These are phyloP conservation scores for Rhizopogon vesiculosus DNA, from an alignment of 768 basidiomycete species.

Conservation along the genomic window DNA sequence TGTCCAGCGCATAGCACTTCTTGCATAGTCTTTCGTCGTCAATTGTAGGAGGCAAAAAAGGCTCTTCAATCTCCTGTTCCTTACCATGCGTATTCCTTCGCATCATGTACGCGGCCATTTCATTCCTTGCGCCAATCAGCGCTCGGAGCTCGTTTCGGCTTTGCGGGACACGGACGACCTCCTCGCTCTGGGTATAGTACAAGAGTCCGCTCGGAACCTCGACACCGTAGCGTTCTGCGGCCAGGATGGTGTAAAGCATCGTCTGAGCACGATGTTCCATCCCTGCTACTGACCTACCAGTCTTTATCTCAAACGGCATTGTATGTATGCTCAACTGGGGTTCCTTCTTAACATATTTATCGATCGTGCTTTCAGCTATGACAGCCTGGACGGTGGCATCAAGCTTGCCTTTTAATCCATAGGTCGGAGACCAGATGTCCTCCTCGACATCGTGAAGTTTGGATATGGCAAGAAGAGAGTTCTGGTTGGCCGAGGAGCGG, in stretches of 20 bases:
- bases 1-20: conserved; percentile 76
- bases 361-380: conserved; percentile 42
- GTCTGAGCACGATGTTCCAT: conserved; percentile 98
- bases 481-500: conserved; percentile 43
- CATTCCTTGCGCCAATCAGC: conserved; percentile 78
- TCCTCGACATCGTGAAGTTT: conserved; percentile 88
- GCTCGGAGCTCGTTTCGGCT: conserved; percentile 80
- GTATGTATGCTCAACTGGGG: conserved; percentile 19
- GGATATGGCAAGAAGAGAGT: conserved; percentile 64
- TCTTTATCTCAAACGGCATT: conserved; percentile 95
- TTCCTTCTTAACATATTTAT: conserved; percentile 12
- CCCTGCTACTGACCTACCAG: conserved; percentile 68
- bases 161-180: conserved; percentile 78
- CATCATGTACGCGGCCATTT: conserved; percentile 76
- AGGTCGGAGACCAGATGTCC: conserved; percentile 95
- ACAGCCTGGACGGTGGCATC: conserved; percentile 82
- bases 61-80: conserved; percentile 26
- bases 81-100: conserved; percentile 33
- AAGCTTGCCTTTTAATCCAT: conserved; percentile 93
- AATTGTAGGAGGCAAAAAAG: conserved; percentile 83
- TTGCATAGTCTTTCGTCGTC: conserved; percentile 78
- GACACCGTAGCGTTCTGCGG: conserved; percentile 85
- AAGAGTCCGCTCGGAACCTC: conserved; percentile 80
- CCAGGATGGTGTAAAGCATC: conserved; percentile 90
- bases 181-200: conserved; percentile 91